Evolutionary conservation across 805 yeast genomes (phyloP), one percentile per base, ranked within the genome.

Genomic region (Maudiozyma turicensis): DNA sequence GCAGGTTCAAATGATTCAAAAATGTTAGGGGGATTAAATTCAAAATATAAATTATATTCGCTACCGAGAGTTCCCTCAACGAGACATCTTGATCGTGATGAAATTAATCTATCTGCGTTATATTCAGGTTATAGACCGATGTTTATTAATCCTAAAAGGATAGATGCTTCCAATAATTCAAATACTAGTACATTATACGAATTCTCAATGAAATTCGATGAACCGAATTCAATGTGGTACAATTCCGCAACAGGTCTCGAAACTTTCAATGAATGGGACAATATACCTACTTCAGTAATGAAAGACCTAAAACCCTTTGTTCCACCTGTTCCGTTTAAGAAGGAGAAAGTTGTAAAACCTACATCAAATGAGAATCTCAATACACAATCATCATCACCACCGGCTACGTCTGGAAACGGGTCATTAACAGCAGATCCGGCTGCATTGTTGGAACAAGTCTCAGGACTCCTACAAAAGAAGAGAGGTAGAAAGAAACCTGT

Each of bases 171-270:
- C 13, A 31, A 39, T 39, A 15, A 8, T 13, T 37, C 42, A 11
- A 40, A 44, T 34, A 63, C 59, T 34, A 42, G 56, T 47, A 44
- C 57, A 43, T 45, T 67, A 43, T 57, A 60, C 49, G 58, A 61
- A 49, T 49, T 59, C 58, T 57, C 64, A 40, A 54, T 69, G 71
- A 53, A 57, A 49, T 40, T 57, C 48, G 64, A 61, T 44, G 60
- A 58, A 37, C 53, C 48, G 10, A 32, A 48, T 31, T 26, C 44
- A 32, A 45, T 48, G 7, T 68, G 72, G 72, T 56, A 58, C 20
- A 58, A 60, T 47, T 66, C 71, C 10, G 70, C 71, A 1, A 59
- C 70, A 0, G 71, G 72, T 0, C 46, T 63, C 10, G 70, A 68
- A 48, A 54, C 52, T n/a, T 68, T 61, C 46, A 55, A 56, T 8